A percentile compares a stretch with the other conserved stretches of the same genome.
These are phyloP conservation scores for Pseudognaphalium luteoalbum DNA, from an alignment of 129 eudicot genomes.

Conservation along the genomic window DNA sequence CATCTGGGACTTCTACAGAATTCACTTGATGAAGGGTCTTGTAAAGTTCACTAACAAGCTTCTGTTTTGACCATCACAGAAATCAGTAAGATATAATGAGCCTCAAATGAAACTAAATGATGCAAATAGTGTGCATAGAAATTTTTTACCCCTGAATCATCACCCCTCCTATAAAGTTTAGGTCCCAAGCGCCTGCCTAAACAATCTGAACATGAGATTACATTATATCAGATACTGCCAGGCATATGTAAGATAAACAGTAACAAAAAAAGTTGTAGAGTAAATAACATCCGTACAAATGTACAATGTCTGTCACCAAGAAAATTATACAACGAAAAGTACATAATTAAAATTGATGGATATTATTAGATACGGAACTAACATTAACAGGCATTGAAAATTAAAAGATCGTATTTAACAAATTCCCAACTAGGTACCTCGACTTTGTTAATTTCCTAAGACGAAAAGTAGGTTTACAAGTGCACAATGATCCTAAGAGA, in stretches of 20 bases:
- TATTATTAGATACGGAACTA: neutral
- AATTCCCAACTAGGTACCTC: slow-evolving; percentile 4
- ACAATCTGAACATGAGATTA: slow-evolving; percentile 66
- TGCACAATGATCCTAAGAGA: slow-evolving; percentile 14
- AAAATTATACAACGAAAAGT: neutral
- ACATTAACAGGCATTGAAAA: neutral
- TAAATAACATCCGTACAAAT: neutral
- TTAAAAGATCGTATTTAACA: neutral
- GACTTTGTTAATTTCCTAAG: neutral
- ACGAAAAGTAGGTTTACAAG: slow-evolving; percentile 2
- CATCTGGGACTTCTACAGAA: slow-evolving; percentile 68
- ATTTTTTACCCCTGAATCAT: slow-evolving; percentile 85
- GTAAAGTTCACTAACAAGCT: slow-evolving; percentile 78
- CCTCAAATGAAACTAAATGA: neutral
- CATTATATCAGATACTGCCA: neutral
- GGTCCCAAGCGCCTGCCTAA: slow-evolving; percentile 99
- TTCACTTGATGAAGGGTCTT: slow-evolving; percentile 81
- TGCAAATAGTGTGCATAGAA: neutral
- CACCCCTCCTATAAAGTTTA: slow-evolving; percentile 75
- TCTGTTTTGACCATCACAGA: slow-evolving; percentile 47
- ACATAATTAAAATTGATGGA: neutral
- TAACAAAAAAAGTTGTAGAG: neutral
- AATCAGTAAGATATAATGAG: neutral
- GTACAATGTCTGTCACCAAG: neutral
- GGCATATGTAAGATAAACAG: neutral